Percentiles rank a stretch among this genome's conserved stretches.
These are phyloP conservation scores for Furcasterigmium sp. DNA, from an alignment of 2,329 filamentous ascomycete species.

Conservation along the genomic window DNA sequence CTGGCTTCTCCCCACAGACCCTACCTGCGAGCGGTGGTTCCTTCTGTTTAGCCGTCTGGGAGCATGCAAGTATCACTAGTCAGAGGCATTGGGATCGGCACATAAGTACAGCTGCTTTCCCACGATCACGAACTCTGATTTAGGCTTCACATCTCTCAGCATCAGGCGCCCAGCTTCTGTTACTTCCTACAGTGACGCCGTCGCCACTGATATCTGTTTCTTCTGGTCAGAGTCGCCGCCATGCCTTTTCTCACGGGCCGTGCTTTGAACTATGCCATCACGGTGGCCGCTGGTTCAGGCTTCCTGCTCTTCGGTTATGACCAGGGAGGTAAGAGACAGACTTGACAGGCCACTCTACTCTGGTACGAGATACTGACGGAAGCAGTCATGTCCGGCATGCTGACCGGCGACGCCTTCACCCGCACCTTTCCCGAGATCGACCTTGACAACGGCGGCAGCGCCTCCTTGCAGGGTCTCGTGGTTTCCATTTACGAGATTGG, in stretches of 20 bases:
- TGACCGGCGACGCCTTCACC: slow-evolving; percentile 26
- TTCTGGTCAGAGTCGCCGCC: neutral
- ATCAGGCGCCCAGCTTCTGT: neutral
- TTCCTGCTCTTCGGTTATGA: slow-evolving; percentile 22
- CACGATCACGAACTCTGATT: too few relatives aligned
- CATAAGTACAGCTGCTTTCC: too few relatives aligned
- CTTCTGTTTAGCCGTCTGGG: too few relatives aligned
- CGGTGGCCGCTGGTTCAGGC: slow-evolving; percentile 26
- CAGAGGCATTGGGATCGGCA: too few relatives aligned
- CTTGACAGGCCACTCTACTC: neutral
- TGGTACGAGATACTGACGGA: slow-evolving; percentile 1
- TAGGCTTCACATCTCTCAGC: neutral
- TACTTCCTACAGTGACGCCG: neutral
- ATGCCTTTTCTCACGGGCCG: slow-evolving; percentile 20
- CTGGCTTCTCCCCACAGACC: too few relatives aligned
- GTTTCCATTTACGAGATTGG: slow-evolving; percentile 43
- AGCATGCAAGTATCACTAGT: too few relatives aligned
- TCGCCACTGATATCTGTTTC: neutral
- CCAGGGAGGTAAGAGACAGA: neutral
- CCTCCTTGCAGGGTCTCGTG: slow-evolving; percentile 37
- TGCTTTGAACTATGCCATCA: slow-evolving; percentile 32
- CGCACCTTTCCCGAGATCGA: slow-evolving; percentile 26
- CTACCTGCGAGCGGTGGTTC: too few relatives aligned
- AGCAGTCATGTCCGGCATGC: slow-evolving; percentile 23
- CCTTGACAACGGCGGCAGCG: slow-evolving; percentile 28